These are phyloP conservation scores for Didymella lethalis DNA, from an alignment of 2,329 filamentous ascomycete genomes.

Conservation along the genomic window DNA sequence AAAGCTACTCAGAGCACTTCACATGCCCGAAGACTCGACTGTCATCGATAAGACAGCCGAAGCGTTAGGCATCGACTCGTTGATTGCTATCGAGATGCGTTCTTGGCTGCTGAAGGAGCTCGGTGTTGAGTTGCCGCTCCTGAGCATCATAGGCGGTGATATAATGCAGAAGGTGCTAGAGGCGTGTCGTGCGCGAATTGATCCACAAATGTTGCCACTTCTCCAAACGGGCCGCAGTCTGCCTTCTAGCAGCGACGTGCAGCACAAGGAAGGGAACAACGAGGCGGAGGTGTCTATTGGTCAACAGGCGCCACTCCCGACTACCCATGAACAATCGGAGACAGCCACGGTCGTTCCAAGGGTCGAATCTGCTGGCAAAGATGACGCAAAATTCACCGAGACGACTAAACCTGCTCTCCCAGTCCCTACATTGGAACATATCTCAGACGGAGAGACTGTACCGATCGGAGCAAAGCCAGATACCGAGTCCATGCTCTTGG, in stretches of 20 bases:
- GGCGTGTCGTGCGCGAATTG: not conserved
- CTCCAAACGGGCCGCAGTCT: not conserved
- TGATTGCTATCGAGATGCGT: constrained; percentile 51
- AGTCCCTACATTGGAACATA: not conserved
- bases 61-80: constrained; percentile 40
- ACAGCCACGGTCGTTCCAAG: not conserved
- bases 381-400: not conserved
- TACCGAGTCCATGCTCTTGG: not conserved
- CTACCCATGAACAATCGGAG: not conserved
- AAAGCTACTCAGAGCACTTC: constrained; percentile 5
- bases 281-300: not conserved
- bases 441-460: not conserved
- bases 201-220: not conserved
- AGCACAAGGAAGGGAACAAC: not conserved
- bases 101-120: constrained; percentile 51
- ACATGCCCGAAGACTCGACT: constrained; percentile 4
- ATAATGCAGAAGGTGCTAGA: constrained; percentile 4
- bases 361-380: not conserved
- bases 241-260: not conserved
- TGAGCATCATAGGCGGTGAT: constrained; percentile 35
- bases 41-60: constrained; percentile 1
- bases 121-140: constrained; percentile 32
- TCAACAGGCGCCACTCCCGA: not conserved
- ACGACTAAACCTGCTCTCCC: not conserved
- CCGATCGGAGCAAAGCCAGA: not conserved